phyloP scores from a whole-genome alignment of 2,329 filamentous ascomycete species.

The Aureobasidium sp. region DNA sequence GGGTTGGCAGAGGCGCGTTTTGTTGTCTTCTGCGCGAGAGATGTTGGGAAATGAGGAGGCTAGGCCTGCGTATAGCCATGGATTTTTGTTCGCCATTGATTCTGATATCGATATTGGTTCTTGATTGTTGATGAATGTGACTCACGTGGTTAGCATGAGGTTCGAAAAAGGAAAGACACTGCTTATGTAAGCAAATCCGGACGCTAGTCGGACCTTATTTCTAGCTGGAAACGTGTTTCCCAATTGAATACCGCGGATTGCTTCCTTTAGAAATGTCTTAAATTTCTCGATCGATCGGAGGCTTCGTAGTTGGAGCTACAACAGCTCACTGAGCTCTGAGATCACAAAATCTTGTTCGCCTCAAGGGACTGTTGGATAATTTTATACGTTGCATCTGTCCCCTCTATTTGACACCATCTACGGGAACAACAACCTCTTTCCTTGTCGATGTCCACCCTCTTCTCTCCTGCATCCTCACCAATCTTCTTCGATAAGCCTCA shows the following conservation, averaged over 20 bases:
- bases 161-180: not conserved
- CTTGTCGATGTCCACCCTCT: not conserved
- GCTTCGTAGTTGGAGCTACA: no score
- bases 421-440: not conserved
- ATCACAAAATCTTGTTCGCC: no score
- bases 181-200: not conserved
- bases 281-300: no score
- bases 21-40: constrained; percentile 33
- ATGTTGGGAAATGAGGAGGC: constrained; percentile 49
- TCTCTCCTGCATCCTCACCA: constrained; percentile 24
- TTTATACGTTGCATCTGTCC: no score
- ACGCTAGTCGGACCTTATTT: not conserved
- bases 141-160: not conserved
- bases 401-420: not conserved
- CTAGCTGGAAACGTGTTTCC: not conserved
- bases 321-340: no score
- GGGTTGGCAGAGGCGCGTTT: constrained; percentile 27
- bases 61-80: constrained; percentile 49
- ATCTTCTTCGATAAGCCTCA: constrained; percentile 25
- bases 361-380: no score
- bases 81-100: constrained; percentile 4
- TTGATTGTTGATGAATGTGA: not conserved
- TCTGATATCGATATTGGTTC: not conserved
- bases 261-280: no score
- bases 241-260: no score